Evolutionary conservation across 202 grass and related monocot species (phyloP).

Genomic region (Hordeum pubiflorum): DNA sequence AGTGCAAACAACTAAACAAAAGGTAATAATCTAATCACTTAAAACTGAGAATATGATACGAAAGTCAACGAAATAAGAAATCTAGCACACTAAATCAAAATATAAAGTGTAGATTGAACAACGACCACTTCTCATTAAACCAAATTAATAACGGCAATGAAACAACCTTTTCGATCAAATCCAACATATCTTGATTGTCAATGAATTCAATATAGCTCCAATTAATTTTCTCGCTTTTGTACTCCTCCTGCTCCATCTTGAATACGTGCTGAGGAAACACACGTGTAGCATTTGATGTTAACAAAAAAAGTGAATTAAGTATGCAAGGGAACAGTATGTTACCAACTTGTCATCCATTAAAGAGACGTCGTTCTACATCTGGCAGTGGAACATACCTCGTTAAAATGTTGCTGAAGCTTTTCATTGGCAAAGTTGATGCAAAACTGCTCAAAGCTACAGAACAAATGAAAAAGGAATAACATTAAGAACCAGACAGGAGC

Average conservation of each 20-base stretch:
- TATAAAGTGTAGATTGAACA: slow-evolving; percentile 2
- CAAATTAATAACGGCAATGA: background rate
- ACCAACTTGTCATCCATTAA: background rate
- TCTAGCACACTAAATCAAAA: background rate
- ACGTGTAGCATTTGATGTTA: slow-evolving; percentile 21
- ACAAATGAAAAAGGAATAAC: slow-evolving; percentile 24
- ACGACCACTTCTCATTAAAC: background rate
- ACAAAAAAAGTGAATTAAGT: slow-evolving; percentile 19
- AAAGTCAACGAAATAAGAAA: background rate
- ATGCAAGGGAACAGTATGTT: background rate
- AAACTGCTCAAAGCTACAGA: slow-evolving; percentile 91
- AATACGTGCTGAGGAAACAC: slow-evolving; percentile 81
- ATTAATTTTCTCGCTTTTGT: slow-evolving; percentile 88
- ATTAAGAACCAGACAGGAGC: background rate
- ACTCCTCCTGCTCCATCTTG: slow-evolving; percentile 99
- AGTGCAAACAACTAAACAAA: background rate
- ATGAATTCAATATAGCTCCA: slow-evolving; percentile 99
- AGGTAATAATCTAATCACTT: background rate
- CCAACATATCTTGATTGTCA: slow-evolving; percentile 99
- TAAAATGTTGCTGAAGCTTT: slow-evolving; percentile 99
- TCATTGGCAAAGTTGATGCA: slow-evolving; percentile 99
- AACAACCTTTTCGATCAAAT: slow-evolving; percentile 99
- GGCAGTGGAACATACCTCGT: slow-evolving; percentile 49
- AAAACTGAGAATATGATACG: slow-evolving; percentile 14
- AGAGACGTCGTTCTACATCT: slow-evolving; percentile 4